Percentiles rank a stretch among this genome's conserved stretches.
phyloP scores from a whole-genome alignment of 192 early-diverging fungal genomes.

The Coemansia sp. region DNA sequence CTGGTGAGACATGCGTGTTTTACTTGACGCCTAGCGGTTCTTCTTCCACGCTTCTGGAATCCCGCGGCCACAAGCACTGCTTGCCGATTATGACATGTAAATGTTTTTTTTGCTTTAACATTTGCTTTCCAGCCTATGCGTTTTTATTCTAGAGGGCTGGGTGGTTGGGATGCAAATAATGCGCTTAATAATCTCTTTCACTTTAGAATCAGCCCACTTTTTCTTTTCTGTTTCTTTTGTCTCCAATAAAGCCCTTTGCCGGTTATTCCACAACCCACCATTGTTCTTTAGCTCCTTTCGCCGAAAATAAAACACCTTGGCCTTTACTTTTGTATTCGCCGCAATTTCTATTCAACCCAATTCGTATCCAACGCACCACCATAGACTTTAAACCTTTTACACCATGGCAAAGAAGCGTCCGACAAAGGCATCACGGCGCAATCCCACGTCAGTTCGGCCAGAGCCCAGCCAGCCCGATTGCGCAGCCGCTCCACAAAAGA shows the following conservation, averaged over 20 bases:
- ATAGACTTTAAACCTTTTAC: neutral
- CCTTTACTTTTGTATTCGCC: neutral
- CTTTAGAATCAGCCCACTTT: slow-evolving; percentile 5
- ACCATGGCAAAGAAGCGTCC: slow-evolving; percentile 38
- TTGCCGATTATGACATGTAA: too few relatives aligned
- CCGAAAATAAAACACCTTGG: neutral
- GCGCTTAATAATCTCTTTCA: neutral
- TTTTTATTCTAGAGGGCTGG: too few relatives aligned
- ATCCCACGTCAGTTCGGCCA: neutral
- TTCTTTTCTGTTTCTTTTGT: slow-evolving; percentile 4
- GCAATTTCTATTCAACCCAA: neutral
- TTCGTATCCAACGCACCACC: neutral
- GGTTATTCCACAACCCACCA: neutral
- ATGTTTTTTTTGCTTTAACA: neutral
- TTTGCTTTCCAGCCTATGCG: neutral
- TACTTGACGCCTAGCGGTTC: too few relatives aligned
- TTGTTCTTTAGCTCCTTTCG: neutral
- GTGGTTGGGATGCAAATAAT: neutral
- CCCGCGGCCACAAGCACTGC: too few relatives aligned
- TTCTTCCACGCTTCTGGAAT: too few relatives aligned
- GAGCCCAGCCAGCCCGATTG: neutral
- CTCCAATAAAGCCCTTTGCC: neutral
- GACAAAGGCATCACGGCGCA: slow-evolving; percentile 8
- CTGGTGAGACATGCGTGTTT: too few relatives aligned
- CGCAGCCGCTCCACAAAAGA: neutral